phyloP scores from a whole-genome alignment of 1,284 basidiomycete species.

The Xerocomus minutiporus region DNA sequence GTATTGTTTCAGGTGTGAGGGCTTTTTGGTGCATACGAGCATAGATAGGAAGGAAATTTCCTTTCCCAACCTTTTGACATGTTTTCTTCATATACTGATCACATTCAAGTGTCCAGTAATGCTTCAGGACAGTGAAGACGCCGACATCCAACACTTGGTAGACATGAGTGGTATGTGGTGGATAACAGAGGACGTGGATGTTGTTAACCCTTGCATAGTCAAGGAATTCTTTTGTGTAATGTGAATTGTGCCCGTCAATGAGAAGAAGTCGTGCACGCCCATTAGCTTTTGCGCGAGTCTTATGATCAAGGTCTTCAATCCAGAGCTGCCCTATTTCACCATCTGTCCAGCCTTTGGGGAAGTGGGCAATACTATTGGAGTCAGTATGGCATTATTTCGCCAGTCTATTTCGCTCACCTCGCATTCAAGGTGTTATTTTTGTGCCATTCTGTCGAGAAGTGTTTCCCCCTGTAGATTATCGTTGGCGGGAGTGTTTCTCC shows the following conservation, averaged over 20 bases:
- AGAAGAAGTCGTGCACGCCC: neutral
- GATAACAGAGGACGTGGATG: neutral
- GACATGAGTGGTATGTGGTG: neutral
- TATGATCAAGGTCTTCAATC: conserved; percentile 1
- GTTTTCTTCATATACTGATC: neutral
- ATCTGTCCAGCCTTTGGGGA: conserved; percentile 1
- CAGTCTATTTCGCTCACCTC: neutral
- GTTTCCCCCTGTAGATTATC: neutral
- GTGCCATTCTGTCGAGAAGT: neutral
- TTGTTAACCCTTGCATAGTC: neutral
- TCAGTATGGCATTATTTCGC: neutral
- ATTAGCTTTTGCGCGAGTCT: neutral
- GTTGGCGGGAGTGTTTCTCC: neutral
- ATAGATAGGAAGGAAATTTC: neutral
- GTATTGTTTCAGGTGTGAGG: neutral
- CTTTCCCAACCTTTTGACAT: neutral
- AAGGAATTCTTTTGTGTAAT: neutral
- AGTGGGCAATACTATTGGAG: neutral
- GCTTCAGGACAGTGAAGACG: neutral
- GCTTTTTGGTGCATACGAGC: neutral
- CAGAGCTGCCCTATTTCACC: neutral
- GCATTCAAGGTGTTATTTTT: neutral
- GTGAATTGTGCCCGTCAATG: conserved; percentile 2
- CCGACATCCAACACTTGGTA: neutral
- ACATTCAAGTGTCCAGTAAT: neutral